Evolutionary conservation across 495 filamentous ascomycete genomes (phyloP), one percentile per base, ranked within the genome.

Genomic region (Hypoxylon crocopeplum): DNA sequence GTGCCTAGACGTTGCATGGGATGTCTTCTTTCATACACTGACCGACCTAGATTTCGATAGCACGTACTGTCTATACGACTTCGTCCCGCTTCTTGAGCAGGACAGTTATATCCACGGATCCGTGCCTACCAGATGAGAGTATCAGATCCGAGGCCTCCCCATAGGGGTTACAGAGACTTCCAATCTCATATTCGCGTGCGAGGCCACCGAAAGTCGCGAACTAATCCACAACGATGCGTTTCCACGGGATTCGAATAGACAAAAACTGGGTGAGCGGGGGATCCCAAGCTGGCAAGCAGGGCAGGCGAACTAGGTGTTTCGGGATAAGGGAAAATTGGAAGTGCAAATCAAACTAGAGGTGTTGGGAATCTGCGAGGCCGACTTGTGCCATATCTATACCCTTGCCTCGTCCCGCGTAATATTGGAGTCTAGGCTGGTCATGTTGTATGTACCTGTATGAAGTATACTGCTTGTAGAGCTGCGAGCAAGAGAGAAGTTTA

Each of bases 361-460:
- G 32, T 49, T 55, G 30, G 48, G 45, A 34, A 54, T 29, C 20
- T 55, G 38, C 39, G 32, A 50, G 56, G 55, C 48, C 48, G 53
- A 48, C 53, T 45, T 63, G 37, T 33, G 32, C 53, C 50, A 27
- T 27, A 45, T 37, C 41, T 57, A 53, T 57, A 56, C 49, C 55
- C 13, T 49, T 60, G 46, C 44, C 40, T 58, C 46, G 40, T 37
- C 33, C n/a, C n/a, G n/a, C 46, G 46, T 59, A 55, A 56, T 50
- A 52, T 38, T 36, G 56, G 50, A 49, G 56, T 48, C 59, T 56
- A 55, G 61, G 61, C 51, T 51, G 62, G 57, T 46, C 52, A 51
- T 46, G 52, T 56, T 63, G 55, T 59, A 52, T 65, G 50, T 55
- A 61, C 25, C n/a, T 61, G 58, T 56, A 62, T 55, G n/a, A 50